Percentiles rank a stretch among this genome's conserved stretches.
These are phyloP conservation scores for Ramalina intermedia DNA, from an alignment of 495 filamentous ascomycete genomes.

Conservation along the genomic window DNA sequence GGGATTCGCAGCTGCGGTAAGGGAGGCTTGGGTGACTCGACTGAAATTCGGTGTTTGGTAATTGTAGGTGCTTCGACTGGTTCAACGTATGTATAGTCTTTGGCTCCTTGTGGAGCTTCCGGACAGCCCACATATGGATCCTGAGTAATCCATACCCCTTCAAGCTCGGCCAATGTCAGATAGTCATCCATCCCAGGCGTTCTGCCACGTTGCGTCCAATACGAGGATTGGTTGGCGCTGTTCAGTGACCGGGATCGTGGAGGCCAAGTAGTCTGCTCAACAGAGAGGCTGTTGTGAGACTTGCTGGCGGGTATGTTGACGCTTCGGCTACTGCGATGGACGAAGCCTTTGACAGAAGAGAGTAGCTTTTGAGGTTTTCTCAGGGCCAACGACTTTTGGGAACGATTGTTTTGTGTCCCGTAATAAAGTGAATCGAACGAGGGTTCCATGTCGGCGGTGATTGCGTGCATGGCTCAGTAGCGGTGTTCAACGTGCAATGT, in stretches of 20 bases:
- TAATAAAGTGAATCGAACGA: too few species aligned
- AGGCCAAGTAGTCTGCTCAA: not conserved
- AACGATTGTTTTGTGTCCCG: not conserved
- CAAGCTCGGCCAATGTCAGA: slow-evolving; percentile 12
- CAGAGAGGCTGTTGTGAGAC: not conserved
- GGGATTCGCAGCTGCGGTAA: not conserved
- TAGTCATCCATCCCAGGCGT: slow-evolving; percentile 14
- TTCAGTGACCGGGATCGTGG: not conserved
- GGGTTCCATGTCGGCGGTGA: too few species aligned
- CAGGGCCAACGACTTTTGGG: not conserved
- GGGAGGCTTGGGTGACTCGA: not conserved
- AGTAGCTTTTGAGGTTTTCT: slow-evolving; percentile 1
- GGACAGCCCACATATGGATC: slow-evolving; percentile 5
- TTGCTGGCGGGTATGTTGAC: not conserved
- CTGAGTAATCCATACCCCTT: slow-evolving; percentile 9
- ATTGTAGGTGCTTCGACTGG: slow-evolving; percentile 9
- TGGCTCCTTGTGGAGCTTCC: slow-evolving; percentile 6
- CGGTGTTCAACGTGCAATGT: too few species aligned
- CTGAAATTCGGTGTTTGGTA: slow-evolving; percentile 1
- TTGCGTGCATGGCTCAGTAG: too few species aligned
- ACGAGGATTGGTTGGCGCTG: not conserved
- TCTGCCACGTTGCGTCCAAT: slow-evolving; percentile 10
- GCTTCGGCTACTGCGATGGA: slow-evolving; percentile 1
- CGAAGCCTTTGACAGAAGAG: slow-evolving; percentile 3
- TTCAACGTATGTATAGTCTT: slow-evolving; percentile 3